Base-by-base conservation (phyloP, 352 stramenopile species). In the Phytophthora tubulina region DNA sequence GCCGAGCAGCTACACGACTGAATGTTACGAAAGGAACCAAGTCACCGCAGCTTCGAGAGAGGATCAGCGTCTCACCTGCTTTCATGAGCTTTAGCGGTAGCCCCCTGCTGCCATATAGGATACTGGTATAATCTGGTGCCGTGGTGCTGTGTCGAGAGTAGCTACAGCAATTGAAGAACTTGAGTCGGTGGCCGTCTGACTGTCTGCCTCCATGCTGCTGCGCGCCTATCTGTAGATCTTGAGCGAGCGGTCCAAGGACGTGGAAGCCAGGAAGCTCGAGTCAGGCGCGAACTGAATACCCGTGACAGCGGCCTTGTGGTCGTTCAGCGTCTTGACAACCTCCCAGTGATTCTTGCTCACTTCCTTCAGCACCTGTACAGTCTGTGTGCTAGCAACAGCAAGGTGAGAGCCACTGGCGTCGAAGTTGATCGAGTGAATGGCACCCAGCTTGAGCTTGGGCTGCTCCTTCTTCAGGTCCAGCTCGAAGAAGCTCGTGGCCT, bases 401-500 rank as follows among this genome's bases (percentile, higher is more conserved):
- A 92, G 63, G 58, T 86, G 77, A 54, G 76, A 78, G 38, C 85
- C 85, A 48, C 84, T 92, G 10, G 78, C 67, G 30, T 95, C 87
- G 67, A 91, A 92, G 60, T 66, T 76, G 15, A 93, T 67, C 33
- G 79, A 73, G 57, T 91, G 69, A 46, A 93, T 85, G 35, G 76
- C 52, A 14, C 74, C 74, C 10, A 83, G 62, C 33, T 83, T 74
- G 35, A 84, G 85, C 53, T 73, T 80, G 3, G 57, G 66, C 14
- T 70, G 21, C 35, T 68, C 52, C 41, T 75, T 83, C 39, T 72
- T 86, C 36, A 92, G 50, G 42, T 92, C 78, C 42, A 95, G 32
- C 61, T 90, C 80, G 32, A 79, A 81, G 52, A 97, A 86, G 67
- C 79, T 95, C 66, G 90, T 90, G 42, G 93, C 84, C 75, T 97